Conservation (phyloP, 768 basidiomycete genomes). For the Russula ochroleuca region DNA sequence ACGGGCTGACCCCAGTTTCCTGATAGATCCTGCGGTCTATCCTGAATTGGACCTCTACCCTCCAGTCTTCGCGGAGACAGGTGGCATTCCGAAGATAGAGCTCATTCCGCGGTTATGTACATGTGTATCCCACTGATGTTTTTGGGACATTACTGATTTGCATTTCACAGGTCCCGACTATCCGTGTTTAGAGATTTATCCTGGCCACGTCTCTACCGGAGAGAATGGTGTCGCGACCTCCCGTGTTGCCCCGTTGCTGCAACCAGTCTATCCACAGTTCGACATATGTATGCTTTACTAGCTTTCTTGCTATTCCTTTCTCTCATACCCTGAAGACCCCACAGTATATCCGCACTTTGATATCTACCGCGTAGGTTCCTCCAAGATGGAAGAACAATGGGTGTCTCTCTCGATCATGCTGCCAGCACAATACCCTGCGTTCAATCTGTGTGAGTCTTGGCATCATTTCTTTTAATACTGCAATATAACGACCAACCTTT, state of each 20-base stretch:
- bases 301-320: background rate
- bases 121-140: constrained; percentile 7
- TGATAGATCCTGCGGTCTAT: constrained; percentile 18
- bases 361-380: constrained; percentile 26
- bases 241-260: constrained; percentile 12
- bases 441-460: constrained; percentile 30
- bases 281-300: constrained; percentile 14
- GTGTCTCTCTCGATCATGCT: background rate
- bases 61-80: constrained; percentile 1
- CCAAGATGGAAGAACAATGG: background rate
- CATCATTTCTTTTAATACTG: background rate
- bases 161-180: constrained; percentile 19
- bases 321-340: constrained; percentile 8
- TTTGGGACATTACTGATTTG: background rate
- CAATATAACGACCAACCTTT: background rate
- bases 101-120: constrained; percentile 1
- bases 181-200: constrained; percentile 26
- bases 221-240: constrained; percentile 21
- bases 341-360: constrained; percentile 32
- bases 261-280: constrained; percentile 7
- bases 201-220: constrained; percentile 12
- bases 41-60: constrained; percentile 23
- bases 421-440: constrained; percentile 28
- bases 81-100: background rate
- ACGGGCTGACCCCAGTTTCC: constrained; percentile 3